Evolutionary conservation across 352 stramenopile genomes (phyloP).

Genomic region (Pythium volutum): DNA sequence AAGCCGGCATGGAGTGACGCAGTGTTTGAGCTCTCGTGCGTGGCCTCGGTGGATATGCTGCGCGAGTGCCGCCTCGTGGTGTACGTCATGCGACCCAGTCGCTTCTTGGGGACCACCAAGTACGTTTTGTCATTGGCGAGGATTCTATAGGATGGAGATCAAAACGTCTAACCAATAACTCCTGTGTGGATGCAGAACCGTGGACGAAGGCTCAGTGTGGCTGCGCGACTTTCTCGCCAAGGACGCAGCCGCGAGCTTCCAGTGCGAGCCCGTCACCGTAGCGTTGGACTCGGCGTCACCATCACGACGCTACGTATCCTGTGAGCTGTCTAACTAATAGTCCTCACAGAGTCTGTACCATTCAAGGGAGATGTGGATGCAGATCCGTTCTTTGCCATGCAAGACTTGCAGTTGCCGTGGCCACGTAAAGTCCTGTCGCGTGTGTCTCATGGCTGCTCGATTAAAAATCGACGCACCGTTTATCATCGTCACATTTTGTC

Average conservation of each 20-base stretch:
- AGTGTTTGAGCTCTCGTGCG: background rate
- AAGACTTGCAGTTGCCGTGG: too few relatives aligned
- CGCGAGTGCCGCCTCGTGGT: conserved; percentile 13
- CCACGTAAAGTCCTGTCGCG: background rate
- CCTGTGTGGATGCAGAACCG: background rate
- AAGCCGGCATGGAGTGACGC: conserved; percentile 6
- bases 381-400: background rate
- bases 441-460: background rate
- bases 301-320: background rate
- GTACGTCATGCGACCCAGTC: conserved; percentile 13
- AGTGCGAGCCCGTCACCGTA: background rate
- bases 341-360: too few relatives aligned
- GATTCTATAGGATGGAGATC: too few relatives aligned
- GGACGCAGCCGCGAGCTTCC: background rate
- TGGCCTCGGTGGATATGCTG: conserved; percentile 5
- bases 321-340: background rate
- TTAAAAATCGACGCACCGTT: too few relatives aligned
- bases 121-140: background rate
- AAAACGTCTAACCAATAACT: background rate
- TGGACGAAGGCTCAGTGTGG: background rate
- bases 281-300: background rate
- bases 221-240: background rate
- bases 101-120: conserved; percentile 16
- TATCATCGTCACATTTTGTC: too few relatives aligned
- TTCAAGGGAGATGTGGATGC: too few relatives aligned